Base-by-base conservation (phyloP, 164 flowering plant species). In the Vitis rupestris region DNA sequence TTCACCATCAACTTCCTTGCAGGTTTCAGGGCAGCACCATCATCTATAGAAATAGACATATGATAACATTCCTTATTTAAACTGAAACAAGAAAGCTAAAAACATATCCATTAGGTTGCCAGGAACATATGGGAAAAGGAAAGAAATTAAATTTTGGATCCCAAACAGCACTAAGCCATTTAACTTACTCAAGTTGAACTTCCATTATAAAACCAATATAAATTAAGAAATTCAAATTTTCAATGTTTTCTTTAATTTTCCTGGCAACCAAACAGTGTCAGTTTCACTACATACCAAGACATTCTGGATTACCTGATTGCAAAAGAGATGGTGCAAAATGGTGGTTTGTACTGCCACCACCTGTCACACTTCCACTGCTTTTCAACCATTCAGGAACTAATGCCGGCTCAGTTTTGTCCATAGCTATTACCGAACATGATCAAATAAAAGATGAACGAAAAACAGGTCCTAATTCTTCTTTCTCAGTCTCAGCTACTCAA, bases 301-400 rank as follows among this genome's bases (percentile, higher is more conserved):
- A 13, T 50, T 17, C 0, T 7, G 53, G 29, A 62, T 50, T 70
- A 83, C 86, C 84, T 70, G 84, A 68, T 62, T 73, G 82, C 30
- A 63, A 66, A 53, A 70, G 63, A 15, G 78, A 71, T 47, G 76
- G 63, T 50, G 69, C 54, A 64, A 16, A 58, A 44, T 70, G 75
- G 61, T 76, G 78, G 59, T 23, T 53, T 13, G 72, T 1, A 60
- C 65, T 73, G 69, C 76, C 69, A 54, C 70, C 69, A 31, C 73
- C 54, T 6, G 29, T 50, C 27, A 51, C 74, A 74, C 65, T 68
- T 63, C 75, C 78, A 72, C 63, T 61, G 51, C 72, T 65, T 63
- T 66, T 79, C 73, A 79, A 64, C 82, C 82, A 79, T 66, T 79
- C 72, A 2, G 82, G 82, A 14, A 72, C 67, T 27, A 79, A 70